phyloP scores from a whole-genome alignment of 495 filamentous ascomycete species.

The Penicillium arizonense region DNA sequence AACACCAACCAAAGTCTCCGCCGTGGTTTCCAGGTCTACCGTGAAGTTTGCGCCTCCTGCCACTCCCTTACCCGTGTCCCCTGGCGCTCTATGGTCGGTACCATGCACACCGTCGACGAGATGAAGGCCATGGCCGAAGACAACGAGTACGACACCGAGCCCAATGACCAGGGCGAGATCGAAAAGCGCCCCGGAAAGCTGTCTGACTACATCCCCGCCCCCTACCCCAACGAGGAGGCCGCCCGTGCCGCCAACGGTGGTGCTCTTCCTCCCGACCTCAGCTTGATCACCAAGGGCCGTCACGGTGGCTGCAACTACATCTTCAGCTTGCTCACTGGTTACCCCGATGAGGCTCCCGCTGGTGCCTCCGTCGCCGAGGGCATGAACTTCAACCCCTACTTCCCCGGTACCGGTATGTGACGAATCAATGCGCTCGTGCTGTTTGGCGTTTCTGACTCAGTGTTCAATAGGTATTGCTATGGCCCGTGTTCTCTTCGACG shows the following conservation, averaged over 20 bases:
- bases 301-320: constrained; percentile 99
- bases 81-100: constrained; percentile 89
- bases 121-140: constrained; percentile 96
- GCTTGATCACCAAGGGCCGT: constrained; percentile 94
- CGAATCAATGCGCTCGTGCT: constrained; percentile 1
- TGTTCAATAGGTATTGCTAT: constrained; percentile 76
- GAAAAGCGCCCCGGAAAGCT: constrained; percentile 98
- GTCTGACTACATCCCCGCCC: constrained; percentile 90
- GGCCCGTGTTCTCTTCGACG: constrained; percentile 97
- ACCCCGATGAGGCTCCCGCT: constrained; percentile 93
- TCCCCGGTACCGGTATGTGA: constrained; percentile 82
- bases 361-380: constrained; percentile 77
- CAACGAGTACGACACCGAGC: constrained; percentile 97
- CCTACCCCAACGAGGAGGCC: constrained; percentile 98
- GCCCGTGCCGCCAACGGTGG: constrained; percentile 98
- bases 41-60: constrained; percentile 95
- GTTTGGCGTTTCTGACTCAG: constrained; percentile 9
- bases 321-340: constrained; percentile 95
- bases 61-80: constrained; percentile 94
- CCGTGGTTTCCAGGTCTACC: constrained; percentile 99
- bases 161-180: constrained; percentile 96
- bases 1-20: constrained; percentile 66
- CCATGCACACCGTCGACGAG: constrained; percentile 92
- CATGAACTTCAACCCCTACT: constrained; percentile 99
- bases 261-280: constrained; percentile 95